Evolutionary conservation across 202 grass and related monocot species (phyloP), one percentile per base, ranked within the genome.

Genomic region (Panicum hallii): DNA sequence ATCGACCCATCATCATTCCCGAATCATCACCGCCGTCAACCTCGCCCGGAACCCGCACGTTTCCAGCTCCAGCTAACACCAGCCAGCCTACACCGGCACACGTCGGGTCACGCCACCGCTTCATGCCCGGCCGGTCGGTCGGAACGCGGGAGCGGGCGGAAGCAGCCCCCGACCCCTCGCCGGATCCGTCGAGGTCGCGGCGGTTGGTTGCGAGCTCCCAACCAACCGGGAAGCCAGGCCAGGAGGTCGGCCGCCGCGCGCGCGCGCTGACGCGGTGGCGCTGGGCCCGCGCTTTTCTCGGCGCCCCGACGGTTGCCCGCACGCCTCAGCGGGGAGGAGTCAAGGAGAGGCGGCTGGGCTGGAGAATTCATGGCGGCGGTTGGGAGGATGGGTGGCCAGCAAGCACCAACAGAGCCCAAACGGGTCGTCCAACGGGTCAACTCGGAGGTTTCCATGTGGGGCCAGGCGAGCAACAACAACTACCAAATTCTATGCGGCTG

Each of bases 321-420:
- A 82, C 34, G 34, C 23, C 70, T 72, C 19, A 23, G 9, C 42
- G 49, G 28, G 38, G 41, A 28, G 52, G 11, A 11, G 60, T 38
- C 36, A 38, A 63, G 57, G 1, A 1, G 57, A 11, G 22, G 46
- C 26, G 46, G 14, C 23, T 30, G 34, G 9, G 68, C 42, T 80
- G 82, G 76, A 68, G 62, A 85, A 89, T 85, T 85, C 40, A 85
- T 54, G 63, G 46, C 5, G 70, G 41, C 70, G 1, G 82, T 38
- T 89, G 76, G 82, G 81, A 52, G 4, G 78, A 75, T 68, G 79
- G 85, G 67, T 81, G 85, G 85, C 85, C 87, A 75, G 82, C 77
- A 62, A 53, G 43, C 77, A 75, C 62, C 68, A 53, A 36, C 69
- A 50, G 74, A 84, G 23, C 65, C 15, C 34, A 36, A 62, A 63